phyloP scores from a whole-genome alignment of 768 basidiomycete genomes.

The Hydnomerulius pinastri region DNA sequence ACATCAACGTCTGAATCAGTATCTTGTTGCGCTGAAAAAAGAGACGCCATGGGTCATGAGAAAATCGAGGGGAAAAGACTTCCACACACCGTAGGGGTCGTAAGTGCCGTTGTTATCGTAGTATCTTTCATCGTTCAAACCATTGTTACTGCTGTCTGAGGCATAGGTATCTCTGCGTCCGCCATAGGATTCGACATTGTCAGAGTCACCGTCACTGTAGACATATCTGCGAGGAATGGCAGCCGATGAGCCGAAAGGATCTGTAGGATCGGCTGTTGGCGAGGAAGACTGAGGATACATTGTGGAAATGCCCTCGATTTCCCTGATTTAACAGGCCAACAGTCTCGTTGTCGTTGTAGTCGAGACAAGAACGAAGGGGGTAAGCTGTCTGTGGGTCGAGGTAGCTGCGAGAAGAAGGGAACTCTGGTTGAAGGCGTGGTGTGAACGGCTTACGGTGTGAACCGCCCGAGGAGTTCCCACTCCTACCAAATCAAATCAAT shows the following conservation, averaged over 20 bases:
- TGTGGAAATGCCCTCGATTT: conserved; percentile 16
- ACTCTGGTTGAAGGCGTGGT: conserved; percentile 13
- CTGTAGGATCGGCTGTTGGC: conserved; percentile 60
- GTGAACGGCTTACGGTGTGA: conserved; percentile 21
- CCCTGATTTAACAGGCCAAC: conserved; percentile 16
- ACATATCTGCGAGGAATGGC: conserved; percentile 42
- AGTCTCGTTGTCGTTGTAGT: conserved; percentile 17
- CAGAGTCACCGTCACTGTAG: conserved; percentile 78
- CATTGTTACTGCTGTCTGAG: conserved; percentile 70
- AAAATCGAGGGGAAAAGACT: conserved; percentile 2
- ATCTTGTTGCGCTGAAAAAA: conserved; percentile 65
- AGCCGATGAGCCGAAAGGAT: conserved; percentile 59
- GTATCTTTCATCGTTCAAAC: conserved; percentile 47
- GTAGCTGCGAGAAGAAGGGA: conserved; percentile 2
- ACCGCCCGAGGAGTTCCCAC: conserved; percentile 28
- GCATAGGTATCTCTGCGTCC: conserved; percentile 66
- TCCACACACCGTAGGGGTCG: conserved; percentile 58
- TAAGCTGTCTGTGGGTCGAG: neutral
- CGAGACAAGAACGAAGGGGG: conserved; percentile 4
- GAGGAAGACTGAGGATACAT: conserved; percentile 60
- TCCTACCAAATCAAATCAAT: conserved; percentile 5
- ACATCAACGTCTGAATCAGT: conserved; percentile 82
- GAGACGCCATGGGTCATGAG: conserved; percentile 7
- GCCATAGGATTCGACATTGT: conserved; percentile 62
- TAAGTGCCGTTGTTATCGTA: conserved; percentile 69